These are phyloP conservation scores for Stagonosporopsis tanaceti DNA, from an alignment of 2,329 filamentous ascomycete species.

Conservation along the genomic window DNA sequence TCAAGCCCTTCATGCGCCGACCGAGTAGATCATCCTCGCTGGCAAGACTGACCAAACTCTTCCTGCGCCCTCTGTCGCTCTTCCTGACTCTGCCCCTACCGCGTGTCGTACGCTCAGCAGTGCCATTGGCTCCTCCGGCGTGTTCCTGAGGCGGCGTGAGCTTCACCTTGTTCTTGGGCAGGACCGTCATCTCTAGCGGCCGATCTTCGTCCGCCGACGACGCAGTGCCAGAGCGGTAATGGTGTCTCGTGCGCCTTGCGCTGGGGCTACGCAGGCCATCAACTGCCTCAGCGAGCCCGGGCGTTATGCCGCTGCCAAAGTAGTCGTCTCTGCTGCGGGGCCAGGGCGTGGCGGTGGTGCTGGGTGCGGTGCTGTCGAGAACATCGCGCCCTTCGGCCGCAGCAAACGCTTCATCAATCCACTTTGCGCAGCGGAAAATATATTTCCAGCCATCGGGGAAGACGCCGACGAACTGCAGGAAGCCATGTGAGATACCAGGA, in stretches of 20 bases:
- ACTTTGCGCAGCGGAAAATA: constrained; percentile 77
- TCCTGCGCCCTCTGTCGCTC: constrained; percentile 45
- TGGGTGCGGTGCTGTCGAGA: constrained; percentile 22
- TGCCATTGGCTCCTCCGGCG: background rate
- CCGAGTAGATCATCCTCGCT: constrained; percentile 59
- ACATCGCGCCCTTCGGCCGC: constrained; percentile 36
- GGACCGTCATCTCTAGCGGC: constrained; percentile 77
- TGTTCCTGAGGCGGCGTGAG: constrained; percentile 25
- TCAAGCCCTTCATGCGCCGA: constrained; percentile 58
- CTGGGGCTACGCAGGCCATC: constrained; percentile 52
- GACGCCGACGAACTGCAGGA: constrained; percentile 86
- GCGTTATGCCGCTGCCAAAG: constrained; percentile 67
- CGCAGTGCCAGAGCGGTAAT: constrained; percentile 61
- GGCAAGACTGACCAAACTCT: constrained; percentile 55
- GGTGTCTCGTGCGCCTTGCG: constrained; percentile 52
- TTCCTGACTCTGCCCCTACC: constrained; percentile 38
- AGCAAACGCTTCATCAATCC: constrained; percentile 82
- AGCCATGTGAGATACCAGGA: constrained; percentile 90
- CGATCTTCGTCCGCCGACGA: constrained; percentile 80
- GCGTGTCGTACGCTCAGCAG: constrained; percentile 12
- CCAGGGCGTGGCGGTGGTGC: constrained; percentile 22
- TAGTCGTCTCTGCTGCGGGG: constrained; percentile 76
- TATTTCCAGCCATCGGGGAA: constrained; percentile 92
- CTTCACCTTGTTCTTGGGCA: constrained; percentile 33
- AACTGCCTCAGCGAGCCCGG: constrained; percentile 83